phyloP scores from a whole-genome alignment of 768 basidiomycete species.

The Leucocoprinus leucothites region DNA sequence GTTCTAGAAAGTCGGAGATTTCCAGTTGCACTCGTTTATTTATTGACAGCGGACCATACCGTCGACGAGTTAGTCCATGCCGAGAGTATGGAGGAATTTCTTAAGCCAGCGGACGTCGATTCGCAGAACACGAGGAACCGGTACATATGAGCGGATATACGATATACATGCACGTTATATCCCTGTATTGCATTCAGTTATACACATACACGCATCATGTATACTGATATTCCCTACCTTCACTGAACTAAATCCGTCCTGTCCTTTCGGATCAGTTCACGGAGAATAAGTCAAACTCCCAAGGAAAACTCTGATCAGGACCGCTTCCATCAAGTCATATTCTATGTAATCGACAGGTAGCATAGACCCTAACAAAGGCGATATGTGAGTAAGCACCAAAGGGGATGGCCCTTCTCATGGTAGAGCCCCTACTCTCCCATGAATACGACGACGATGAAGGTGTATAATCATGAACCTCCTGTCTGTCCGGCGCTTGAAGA shows the following conservation, averaged over 20 bases:
- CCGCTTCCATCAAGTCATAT: constrained; percentile 75
- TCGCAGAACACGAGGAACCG: too few relatives aligned
- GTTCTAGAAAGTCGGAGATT: background rate
- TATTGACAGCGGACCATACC: background rate
- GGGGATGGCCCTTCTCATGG: background rate
- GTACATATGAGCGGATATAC: too few relatives aligned
- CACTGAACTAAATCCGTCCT: too few relatives aligned
- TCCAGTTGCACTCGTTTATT: background rate
- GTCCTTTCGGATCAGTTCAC: too few relatives aligned
- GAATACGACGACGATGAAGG: background rate
- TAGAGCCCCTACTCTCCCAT: background rate
- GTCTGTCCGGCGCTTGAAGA: constrained; percentile 5
- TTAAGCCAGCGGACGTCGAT: too few relatives aligned
- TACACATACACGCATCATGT: background rate
- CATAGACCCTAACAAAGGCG: constrained; percentile 73
- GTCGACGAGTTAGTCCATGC: too few relatives aligned
- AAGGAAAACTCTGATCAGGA: constrained; percentile 53
- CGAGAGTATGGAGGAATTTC: too few relatives aligned
- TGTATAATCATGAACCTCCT: background rate
- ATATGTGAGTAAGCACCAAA: constrained; percentile 51
- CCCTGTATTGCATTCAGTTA: background rate
- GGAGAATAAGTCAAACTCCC: constrained; percentile 74
- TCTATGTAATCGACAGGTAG: constrained; percentile 71
- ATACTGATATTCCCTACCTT: background rate
- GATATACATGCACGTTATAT: too few relatives aligned